Base-by-base conservation (phyloP, 345 rosid species). In the Lenwebbia sp. region DNA sequence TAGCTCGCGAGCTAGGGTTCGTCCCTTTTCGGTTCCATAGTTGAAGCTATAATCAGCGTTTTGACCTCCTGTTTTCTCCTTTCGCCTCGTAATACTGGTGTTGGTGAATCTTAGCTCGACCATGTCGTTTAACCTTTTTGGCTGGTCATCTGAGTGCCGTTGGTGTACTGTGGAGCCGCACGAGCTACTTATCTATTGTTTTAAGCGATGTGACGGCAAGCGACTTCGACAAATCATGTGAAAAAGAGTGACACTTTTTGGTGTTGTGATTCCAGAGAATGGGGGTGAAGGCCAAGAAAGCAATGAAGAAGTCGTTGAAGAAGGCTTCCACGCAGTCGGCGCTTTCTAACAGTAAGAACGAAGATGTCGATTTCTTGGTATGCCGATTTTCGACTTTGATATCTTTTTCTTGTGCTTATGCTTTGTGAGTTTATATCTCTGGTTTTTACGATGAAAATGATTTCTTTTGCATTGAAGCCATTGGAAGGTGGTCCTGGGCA, bases 231-330 rank as follows among this genome's bases (percentile, higher is more conserved):
- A 40, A 25, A 40, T 4, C 78, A 5, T 33, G 44, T 19, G 13
- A 40, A 37, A 37, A 70, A 70, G 13, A 4, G 40, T 33, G 1
- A 70, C 33, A 37, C 44, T 17, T 70, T 28, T 10, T 53, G 52
- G 19, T 53, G 55, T 83, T 83, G 14, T 53, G 78, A 33, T 70
- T 70, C 13, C 58, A 83, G 62, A 28, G 54, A 74, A 95, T 97
- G 98, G 96, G 96, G 84, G 92, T 88, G 47, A 97, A 95, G 87
- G 96, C 90, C 37, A 96, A 91, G 95, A 95, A 94, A 90, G 92
- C 92, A 17, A 86, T 92, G 62, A 93, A 92, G 93, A 93, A 89
- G 92, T 89, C 90, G 50, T 57, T 93, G 87, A 91, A 88, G 91
- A 95, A 94, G 90, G 90, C 95, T 25, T 54, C 93, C 83, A 83